A percentile compares a stretch with the other conserved stretches of the same genome.
Evolutionary conservation across 2,329 filamentous ascomycete genomes (phyloP).

Genomic region (Aspergillus sp.): DNA sequence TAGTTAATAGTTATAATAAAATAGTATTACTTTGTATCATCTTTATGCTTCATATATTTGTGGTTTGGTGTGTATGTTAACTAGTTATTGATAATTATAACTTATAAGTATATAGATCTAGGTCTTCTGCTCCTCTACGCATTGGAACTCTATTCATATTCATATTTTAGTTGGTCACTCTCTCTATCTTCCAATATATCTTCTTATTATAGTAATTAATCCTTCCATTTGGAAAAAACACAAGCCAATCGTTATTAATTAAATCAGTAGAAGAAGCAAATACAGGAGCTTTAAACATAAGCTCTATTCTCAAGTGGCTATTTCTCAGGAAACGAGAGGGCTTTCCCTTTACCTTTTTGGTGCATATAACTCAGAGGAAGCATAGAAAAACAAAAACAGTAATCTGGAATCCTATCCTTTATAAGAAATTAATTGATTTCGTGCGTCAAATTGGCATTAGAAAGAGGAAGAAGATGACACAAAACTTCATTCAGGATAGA

Average conservation of each 20-base stretch:
- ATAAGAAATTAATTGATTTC: background rate
- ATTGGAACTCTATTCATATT: too few relatives aligned
- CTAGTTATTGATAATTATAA: too few relatives aligned
- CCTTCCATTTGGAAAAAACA: background rate
- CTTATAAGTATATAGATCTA: too few relatives aligned
- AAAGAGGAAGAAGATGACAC: background rate
- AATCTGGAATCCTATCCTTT: background rate
- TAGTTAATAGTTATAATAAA: too few relatives aligned
- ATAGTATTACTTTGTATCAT: too few relatives aligned
- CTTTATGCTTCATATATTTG: too few relatives aligned
- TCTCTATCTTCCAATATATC: background rate
- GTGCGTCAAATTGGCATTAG: background rate
- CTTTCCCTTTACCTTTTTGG: too few relatives aligned
- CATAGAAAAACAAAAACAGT: background rate
- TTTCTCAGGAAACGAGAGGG: too few relatives aligned
- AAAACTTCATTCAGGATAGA: background rate
- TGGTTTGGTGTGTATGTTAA: too few relatives aligned
- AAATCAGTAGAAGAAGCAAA: background rate
- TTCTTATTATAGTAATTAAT: background rate
- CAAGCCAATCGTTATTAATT: background rate
- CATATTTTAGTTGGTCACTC: too few relatives aligned
- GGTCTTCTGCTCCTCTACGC: too few relatives aligned
- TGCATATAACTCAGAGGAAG: too few relatives aligned
- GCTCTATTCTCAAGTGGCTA: background rate
- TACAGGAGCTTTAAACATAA: background rate